Evolutionary conservation across 306 rosid genomes (phyloP).

Genomic region (Dryas octopetala): DNA sequence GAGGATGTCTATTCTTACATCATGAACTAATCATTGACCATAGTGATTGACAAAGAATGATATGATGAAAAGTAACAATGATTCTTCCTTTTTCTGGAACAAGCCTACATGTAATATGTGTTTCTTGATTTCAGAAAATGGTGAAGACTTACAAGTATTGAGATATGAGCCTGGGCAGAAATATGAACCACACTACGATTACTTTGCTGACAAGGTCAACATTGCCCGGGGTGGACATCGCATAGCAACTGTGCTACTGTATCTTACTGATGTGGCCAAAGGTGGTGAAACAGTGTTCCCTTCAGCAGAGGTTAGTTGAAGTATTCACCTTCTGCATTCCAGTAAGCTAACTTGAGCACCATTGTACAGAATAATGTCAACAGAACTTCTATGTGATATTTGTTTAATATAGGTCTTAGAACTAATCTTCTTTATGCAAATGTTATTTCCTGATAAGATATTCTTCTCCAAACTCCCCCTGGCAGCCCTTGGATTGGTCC

Average conservation of each 20-base stretch:
- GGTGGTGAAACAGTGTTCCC: conserved; percentile 99
- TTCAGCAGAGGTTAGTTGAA: conserved; percentile 69
- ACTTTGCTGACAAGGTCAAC: conserved; percentile 84
- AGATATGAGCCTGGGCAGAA: conserved; percentile 97
- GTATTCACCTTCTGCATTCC: conserved; percentile 13
- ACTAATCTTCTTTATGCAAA: background rate
- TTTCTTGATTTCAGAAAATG: conserved; percentile 73
- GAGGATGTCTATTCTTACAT: background rate
- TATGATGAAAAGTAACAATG: conserved; percentile 8
- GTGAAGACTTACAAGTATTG: conserved; percentile 96
- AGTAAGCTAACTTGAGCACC: background rate
- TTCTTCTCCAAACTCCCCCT: background rate
- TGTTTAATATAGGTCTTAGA: background rate
- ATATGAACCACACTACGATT: conserved; percentile 89
- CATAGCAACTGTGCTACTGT: conserved; percentile 87
- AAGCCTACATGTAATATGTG: conserved; percentile 16
- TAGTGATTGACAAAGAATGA: background rate
- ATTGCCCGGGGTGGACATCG: conserved; percentile 95
- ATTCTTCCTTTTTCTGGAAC: conserved; percentile 5
- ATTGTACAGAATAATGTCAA: background rate
- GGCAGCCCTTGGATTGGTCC: background rate
- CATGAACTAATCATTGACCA: too few species aligned
- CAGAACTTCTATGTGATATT: conserved; percentile 3
- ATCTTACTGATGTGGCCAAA: conserved; percentile 68
- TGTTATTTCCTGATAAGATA: background rate